These are phyloP conservation scores for Xylariaceae sp. DNA, from an alignment of 2,329 filamentous ascomycete genomes.

Conservation along the genomic window DNA sequence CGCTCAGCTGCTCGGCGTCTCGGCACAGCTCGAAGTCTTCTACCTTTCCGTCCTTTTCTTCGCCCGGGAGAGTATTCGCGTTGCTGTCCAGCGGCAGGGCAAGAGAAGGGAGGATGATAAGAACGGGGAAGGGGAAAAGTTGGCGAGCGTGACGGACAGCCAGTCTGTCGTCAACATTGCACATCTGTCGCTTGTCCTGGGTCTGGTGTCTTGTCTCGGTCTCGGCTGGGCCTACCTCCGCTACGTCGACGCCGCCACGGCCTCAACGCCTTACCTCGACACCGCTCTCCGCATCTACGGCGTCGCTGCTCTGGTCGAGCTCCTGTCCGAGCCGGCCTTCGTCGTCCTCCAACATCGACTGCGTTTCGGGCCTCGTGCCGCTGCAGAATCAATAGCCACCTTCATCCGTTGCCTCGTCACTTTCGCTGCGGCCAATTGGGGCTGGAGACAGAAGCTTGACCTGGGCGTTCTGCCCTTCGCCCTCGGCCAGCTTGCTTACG, in stretches of 20 bases:
- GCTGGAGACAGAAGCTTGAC: conserved; percentile 44
- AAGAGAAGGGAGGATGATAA: not conserved
- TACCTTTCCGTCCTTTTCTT: conserved; percentile 94
- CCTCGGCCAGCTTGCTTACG: conserved; percentile 76
- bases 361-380: conserved; percentile 72
- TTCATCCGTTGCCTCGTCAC: conserved; percentile 71
- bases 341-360: conserved; percentile 78
- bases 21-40: conserved; percentile 87
- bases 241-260: conserved; percentile 41
- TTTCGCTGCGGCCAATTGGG: conserved; percentile 64
- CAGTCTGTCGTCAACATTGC: conserved; percentile 86
- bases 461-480: conserved; percentile 84
- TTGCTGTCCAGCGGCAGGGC: conserved; percentile 79
- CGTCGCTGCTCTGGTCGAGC: conserved; percentile 60
- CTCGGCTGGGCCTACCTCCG: conserved; percentile 65
- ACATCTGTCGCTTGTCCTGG: conserved; percentile 69
- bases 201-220: conserved; percentile 55
- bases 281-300: conserved; percentile 51
- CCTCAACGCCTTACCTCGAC: conserved; percentile 59
- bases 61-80: conserved; percentile 80
- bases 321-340: conserved; percentile 83
- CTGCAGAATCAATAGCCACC: conserved; percentile 78
- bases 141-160: conserved; percentile 35
- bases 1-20: conserved; percentile 75
- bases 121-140: conserved; percentile 1